A percentile compares a stretch with the other conserved stretches of the same genome.
Evolutionary conservation across 345 rosid species (phyloP).

Genomic region (Euclidium syriacum): DNA sequence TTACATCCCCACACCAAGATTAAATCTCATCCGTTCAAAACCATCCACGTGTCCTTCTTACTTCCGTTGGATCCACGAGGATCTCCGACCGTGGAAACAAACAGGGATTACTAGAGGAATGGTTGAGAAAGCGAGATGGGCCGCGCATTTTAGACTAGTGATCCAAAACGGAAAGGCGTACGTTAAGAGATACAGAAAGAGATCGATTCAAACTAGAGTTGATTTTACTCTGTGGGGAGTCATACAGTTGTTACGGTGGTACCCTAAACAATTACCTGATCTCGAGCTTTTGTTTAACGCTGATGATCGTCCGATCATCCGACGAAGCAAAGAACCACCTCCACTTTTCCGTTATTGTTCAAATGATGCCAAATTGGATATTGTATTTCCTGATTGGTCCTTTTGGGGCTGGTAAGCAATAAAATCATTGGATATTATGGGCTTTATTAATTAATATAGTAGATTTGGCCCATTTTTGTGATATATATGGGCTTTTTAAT

Average conservation of each 20-base stretch:
- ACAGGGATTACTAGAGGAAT: constrained; percentile 52
- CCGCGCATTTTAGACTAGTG: constrained; percentile 60
- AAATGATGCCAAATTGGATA: constrained; percentile 41
- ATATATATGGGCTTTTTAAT: constrained; percentile 10
- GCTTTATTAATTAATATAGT: too few relatives aligned
- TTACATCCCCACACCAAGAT: neutral
- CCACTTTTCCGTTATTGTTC: constrained; percentile 60
- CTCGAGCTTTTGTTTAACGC: constrained; percentile 65
- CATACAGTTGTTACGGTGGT: constrained; percentile 63
- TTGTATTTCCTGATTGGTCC: constrained; percentile 75
- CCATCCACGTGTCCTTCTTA: constrained; percentile 45
- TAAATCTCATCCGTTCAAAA: constrained; percentile 10
- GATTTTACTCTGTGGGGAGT: constrained; percentile 61
- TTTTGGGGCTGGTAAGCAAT: constrained; percentile 74
- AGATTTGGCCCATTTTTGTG: too few relatives aligned
- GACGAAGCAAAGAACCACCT: constrained; percentile 42
- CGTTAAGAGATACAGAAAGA: constrained; percentile 44
- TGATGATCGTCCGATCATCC: constrained; percentile 44
- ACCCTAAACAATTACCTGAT: constrained; percentile 56
- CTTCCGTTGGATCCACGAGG: constrained; percentile 82
- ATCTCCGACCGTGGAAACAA: constrained; percentile 53
- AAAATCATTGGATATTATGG: too few relatives aligned
- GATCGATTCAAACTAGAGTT: constrained; percentile 43
- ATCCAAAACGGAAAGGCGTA: constrained; percentile 47
- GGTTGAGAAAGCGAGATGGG: constrained; percentile 39